Evolutionary conservation across 805 yeast species (phyloP).

Genomic region (Wickerhamiella parazyma): DNA sequence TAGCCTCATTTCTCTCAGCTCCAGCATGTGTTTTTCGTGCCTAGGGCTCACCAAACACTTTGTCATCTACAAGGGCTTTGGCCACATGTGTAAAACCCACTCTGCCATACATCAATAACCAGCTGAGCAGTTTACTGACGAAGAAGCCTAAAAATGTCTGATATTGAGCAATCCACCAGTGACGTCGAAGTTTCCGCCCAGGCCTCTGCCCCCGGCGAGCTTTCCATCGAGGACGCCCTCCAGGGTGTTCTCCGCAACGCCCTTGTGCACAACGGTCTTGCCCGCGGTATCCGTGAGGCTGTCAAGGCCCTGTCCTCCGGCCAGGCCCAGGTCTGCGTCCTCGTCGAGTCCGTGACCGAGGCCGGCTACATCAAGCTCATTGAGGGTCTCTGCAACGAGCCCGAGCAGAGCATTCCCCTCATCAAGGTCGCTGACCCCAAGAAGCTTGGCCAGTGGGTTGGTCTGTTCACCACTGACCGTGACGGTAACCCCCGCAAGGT

Average conservation of each 20-base stretch:
- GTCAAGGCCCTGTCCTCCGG: slow-evolving; percentile 96
- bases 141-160: slow-evolving; percentile 46
- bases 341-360: slow-evolving; percentile 98
- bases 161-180: slow-evolving; percentile 82
- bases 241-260: slow-evolving; percentile 97
- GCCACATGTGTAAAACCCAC: background rate
- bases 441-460: slow-evolving; percentile 99
- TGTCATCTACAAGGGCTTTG: background rate
- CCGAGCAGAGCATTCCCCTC: slow-evolving; percentile 91
- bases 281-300: slow-evolving; percentile 99
- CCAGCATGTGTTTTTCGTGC: too few species aligned
- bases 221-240: slow-evolving; percentile 96
- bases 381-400: slow-evolving; percentile 98
- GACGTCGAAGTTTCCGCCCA: slow-evolving; percentile 68
- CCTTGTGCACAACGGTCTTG: slow-evolving; percentile 89
- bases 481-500: slow-evolving; percentile 99
- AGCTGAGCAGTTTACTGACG: slow-evolving; percentile 25
- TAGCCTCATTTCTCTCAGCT: too few species aligned
- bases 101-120: background rate
- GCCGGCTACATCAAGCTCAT: slow-evolving; percentile 91
- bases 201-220: slow-evolving; percentile 73
- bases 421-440: slow-evolving; percentile 99
- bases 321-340: slow-evolving; percentile 95
- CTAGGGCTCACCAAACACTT: too few species aligned
- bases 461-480: slow-evolving; percentile 98